Percentiles rank a stretch among this genome's conserved stretches.
These are phyloP conservation scores for Aspergillus nanangensis DNA, from an alignment of 495 filamentous ascomycete genomes.

Conservation along the genomic window DNA sequence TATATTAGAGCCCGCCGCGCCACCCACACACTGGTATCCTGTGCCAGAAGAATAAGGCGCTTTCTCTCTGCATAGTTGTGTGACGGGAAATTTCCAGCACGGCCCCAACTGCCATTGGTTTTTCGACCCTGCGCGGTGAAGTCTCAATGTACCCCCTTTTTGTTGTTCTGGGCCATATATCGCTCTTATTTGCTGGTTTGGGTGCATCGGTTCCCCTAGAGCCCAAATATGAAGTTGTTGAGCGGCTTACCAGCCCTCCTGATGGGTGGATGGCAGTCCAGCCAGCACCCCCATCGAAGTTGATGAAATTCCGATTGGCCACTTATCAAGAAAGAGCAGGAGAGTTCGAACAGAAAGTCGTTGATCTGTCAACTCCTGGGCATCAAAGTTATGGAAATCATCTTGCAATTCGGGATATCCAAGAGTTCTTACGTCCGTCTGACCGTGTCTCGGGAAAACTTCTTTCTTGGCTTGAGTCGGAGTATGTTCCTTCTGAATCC, in stretches of 20 bases:
- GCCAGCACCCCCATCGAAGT: conserved; percentile 25
- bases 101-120: too few species aligned
- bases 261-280: conserved; percentile 43
- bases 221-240: conserved; percentile 33
- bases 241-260: conserved; percentile 37
- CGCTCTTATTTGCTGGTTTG: conserved; percentile 9
- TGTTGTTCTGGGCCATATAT: conserved; percentile 7
- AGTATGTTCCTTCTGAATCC: conserved; percentile 35
- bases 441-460: conserved; percentile 36
- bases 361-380: conserved; percentile 59
- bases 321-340: conserved; percentile 46
- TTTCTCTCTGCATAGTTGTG: too few species aligned
- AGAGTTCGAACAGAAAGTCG: conserved; percentile 55
- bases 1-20: too few species aligned
- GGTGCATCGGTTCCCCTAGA: conserved; percentile 2
- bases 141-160: too few species aligned
- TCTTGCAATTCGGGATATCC: conserved; percentile 54
- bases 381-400: conserved; percentile 59
- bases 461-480: conserved; percentile 45
- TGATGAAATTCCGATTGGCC: conserved; percentile 50
- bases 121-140: too few species aligned
- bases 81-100: too few species aligned
- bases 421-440: conserved; percentile 44
- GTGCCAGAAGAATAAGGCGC: too few species aligned
- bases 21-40: too few species aligned